Evolutionary conservation across 164 flowering plant species (phyloP).

Genomic region (Taxillus chinensis): DNA sequence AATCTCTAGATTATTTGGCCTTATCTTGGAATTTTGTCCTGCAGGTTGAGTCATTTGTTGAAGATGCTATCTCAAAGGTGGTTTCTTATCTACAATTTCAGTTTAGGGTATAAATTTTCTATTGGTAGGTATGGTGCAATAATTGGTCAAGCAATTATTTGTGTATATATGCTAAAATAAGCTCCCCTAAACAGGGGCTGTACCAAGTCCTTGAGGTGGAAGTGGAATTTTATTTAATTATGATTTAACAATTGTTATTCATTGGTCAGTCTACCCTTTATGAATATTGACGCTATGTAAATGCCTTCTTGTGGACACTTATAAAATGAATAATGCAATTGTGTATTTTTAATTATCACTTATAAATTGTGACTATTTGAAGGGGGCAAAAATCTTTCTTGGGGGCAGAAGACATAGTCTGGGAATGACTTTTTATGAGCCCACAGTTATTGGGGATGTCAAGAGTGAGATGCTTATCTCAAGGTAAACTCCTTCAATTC

Average conservation of each 20-base stretch:
- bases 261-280: too few relatives aligned
- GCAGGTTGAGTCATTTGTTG: constrained; percentile 76
- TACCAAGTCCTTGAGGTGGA: too few relatives aligned
- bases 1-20: not conserved
- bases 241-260: too few relatives aligned
- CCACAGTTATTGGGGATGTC: constrained; percentile 67
- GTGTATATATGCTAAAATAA: too few relatives aligned
- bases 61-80: constrained; percentile 90
- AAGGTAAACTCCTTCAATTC: constrained; percentile 32
- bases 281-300: too few relatives aligned
- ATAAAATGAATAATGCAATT: too few relatives aligned
- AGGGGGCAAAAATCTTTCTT: constrained; percentile 85
- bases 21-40: constrained; percentile 5
- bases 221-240: too few relatives aligned
- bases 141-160: too few relatives aligned
- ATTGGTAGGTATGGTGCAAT: too few relatives aligned
- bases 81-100: constrained; percentile 5
- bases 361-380: constrained; percentile 7
- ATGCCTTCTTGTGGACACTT: not conserved
- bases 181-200: too few relatives aligned
- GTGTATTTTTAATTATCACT: not conserved
- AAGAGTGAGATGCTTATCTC: constrained; percentile 71
- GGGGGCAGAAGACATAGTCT: constrained; percentile 93
- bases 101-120: not conserved
- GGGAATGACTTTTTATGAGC: constrained; percentile 93